A percentile compares a stretch with the other conserved stretches of the same genome.
Conservation (phyloP, 2,329 filamentous ascomycete genomes). For the Neodidymelliopsis sp. region DNA sequence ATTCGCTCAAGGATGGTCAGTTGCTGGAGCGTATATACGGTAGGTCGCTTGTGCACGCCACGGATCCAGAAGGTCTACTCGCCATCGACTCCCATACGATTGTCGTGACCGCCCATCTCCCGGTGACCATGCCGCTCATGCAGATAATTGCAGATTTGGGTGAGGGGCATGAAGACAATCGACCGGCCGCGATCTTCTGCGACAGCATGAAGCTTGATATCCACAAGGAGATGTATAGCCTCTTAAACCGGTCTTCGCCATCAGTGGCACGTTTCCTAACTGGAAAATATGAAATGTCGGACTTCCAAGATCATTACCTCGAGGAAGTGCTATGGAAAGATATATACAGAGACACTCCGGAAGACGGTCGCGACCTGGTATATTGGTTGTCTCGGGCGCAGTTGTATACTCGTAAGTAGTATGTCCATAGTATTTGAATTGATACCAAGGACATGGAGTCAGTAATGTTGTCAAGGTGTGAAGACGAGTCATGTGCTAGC, state of each 20-base stretch:
- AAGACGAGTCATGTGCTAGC: slow-evolving; percentile 35
- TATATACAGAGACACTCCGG: not conserved
- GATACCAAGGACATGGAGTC: no score
- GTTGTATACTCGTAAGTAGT: not conserved
- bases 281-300: not conserved
- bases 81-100: slow-evolving; percentile 25
- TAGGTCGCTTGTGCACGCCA: slow-evolving; percentile 7
- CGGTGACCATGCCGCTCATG: slow-evolving; percentile 20
- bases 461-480: not conserved
- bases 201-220: slow-evolving; percentile 8
- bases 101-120: slow-evolving; percentile 23
- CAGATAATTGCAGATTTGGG: slow-evolving; percentile 27
- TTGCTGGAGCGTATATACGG: slow-evolving; percentile 3
- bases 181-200: slow-evolving; percentile 14
- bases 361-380: no score
- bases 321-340: slow-evolving; percentile 2
- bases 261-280: slow-evolving; percentile 4
- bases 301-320: slow-evolving; percentile 4
- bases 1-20: slow-evolving; percentile 11
- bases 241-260: slow-evolving; percentile 3
- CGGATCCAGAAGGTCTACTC: slow-evolving; percentile 27
- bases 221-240: not conserved
- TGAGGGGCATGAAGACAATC: not conserved
- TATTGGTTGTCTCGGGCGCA: not conserved
- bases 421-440: no score